Evolutionary conservation across 805 yeast species (phyloP).

Genomic region (Metschnikowia rubicola): DNA sequence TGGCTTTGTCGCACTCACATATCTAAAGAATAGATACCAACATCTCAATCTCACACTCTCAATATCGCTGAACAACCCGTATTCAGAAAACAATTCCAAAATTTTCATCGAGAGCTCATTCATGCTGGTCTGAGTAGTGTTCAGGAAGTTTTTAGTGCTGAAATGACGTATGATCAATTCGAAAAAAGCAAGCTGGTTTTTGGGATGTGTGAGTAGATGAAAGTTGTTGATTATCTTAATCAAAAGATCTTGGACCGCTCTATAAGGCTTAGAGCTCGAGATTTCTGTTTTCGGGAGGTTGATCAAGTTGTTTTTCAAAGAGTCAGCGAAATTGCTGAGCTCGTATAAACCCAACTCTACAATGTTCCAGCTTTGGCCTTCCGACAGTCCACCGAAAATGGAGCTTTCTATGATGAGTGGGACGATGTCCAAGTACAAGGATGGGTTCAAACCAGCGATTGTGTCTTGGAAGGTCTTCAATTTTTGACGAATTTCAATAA

Average conservation of each 20-base stretch:
- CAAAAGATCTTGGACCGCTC: constrained; percentile 59
- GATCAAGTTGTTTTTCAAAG: constrained; percentile 73
- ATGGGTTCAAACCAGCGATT: constrained; percentile 55
- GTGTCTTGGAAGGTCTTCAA: constrained; percentile 82
- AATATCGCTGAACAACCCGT: constrained; percentile 74
- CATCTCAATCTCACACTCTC: constrained; percentile 77
- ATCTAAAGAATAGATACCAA: constrained; percentile 87
- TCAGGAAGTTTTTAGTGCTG: constrained; percentile 43
- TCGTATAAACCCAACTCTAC: constrained; percentile 86
- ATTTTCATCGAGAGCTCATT: constrained; percentile 54
- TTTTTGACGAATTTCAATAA: constrained; percentile 71
- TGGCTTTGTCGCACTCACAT: constrained; percentile 74
- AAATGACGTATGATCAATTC: constrained; percentile 83
- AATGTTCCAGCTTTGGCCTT: constrained; percentile 33
- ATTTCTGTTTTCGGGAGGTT: constrained; percentile 65
- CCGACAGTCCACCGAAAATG: constrained; percentile 13
- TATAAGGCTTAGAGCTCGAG: constrained; percentile 60
- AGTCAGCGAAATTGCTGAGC: constrained; percentile 73
- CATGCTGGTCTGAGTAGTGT: constrained; percentile 33
- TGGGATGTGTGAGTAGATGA: constrained; percentile 60
- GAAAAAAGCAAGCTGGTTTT: constrained; percentile 76
- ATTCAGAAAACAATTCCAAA: constrained; percentile 71
- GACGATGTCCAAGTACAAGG: constrained; percentile 56
- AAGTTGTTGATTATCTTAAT: constrained; percentile 45
- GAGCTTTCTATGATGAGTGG: constrained; percentile 51